Base-by-base conservation (phyloP, 371 early-diverging fungal genomes). In the Mucor plumbeus region DNA sequence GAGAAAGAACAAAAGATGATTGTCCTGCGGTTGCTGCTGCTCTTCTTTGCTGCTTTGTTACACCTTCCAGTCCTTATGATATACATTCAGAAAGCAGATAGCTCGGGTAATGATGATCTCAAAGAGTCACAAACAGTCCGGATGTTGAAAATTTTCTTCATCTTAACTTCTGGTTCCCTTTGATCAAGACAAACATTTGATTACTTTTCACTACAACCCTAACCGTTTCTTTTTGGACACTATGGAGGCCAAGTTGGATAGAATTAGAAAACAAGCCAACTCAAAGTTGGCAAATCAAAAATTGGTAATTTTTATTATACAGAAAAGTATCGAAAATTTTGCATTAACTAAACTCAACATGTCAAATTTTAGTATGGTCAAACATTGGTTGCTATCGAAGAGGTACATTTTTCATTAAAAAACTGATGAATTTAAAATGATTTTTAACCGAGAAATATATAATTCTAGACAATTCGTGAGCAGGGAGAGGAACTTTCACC, bases 261-360 rank as follows among this genome's bases (percentile, higher is more conserved):
- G 80, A 67, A 82, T 85, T 35, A 77, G 90, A 63, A 80, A 75
- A 59, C 95, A 95, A 75, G 73, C 86, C 59, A 85, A 80, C 76
- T 93, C 93, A 64, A 92, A 92, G 72, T 83, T 93, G 70, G 90
- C 88, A 56, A 95, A 95, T 80, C 95, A 95, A 78, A 87, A 89
- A 65, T 85, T 90, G 76, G 87, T 86, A 81, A 65, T 8, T 44
- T 47, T 40, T 13, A 13, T 13, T 10, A 38, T 48, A 9, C 13
- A 53, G 19, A 41, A 31, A 26, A 21, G 19, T 44, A 7, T 17
- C 8, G 15, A 9, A 19, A 9, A 17, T 9, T 31, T 14, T 53
- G 53, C 19, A 36, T 19, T 31, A 35, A 44, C 56, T 58, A 35
- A 35, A 43, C 40, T 19, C 64, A 54, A 35, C 19, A 44, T 43